Base-by-base conservation (phyloP, 768 basidiomycete genomes). In the Postia placenta region DNA sequence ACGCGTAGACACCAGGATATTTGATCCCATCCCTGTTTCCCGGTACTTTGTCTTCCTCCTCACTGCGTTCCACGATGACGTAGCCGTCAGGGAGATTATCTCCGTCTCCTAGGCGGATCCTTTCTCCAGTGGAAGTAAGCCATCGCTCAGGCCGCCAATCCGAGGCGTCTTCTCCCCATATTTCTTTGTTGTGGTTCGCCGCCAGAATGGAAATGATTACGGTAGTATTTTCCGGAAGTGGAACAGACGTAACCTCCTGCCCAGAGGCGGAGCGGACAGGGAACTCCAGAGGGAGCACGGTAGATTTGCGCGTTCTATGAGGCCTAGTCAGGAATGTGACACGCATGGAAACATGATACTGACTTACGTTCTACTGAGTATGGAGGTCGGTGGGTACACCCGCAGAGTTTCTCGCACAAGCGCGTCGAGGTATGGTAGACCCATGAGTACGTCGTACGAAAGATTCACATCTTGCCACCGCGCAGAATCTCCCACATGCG, bases 121-220 rank as follows among this genome's bases (percentile, higher is more conserved):
- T n/a, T n/a, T n/a, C n/a, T n/a, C 50, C 50, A 0, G 47, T 11
- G 2, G 36, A 23, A 6, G 45, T 48, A 11, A 85, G 64, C 85
- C 85, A 87, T 12, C 84, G 69, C 45, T 79, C 78, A 0, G 83
- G 85, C 20, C 72, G 65, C 60, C 81, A 87, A 30, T 70, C 71
- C 12, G 73, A 70, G 3, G 80, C 73, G 44, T 80, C 74, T 0
- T 67, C 54, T 1, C 85, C 85, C 85, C 85, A 87, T n/a, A 83
- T 59, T 1, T 59, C 60, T 45, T 67, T 69, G 11, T 76, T 72
- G 11, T 66, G 62, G 59, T 85, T 82, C 43, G 82, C 66, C 23
- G 64, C 63, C 4, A 61, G 52, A 26, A 80, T 69, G 2, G 76
- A 72, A 3, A 72, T 62, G 11, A 64, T 56, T 20, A 85, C 49